phyloP scores from a whole-genome alignment of 768 basidiomycete genomes.

The Hericium rajendrae region DNA sequence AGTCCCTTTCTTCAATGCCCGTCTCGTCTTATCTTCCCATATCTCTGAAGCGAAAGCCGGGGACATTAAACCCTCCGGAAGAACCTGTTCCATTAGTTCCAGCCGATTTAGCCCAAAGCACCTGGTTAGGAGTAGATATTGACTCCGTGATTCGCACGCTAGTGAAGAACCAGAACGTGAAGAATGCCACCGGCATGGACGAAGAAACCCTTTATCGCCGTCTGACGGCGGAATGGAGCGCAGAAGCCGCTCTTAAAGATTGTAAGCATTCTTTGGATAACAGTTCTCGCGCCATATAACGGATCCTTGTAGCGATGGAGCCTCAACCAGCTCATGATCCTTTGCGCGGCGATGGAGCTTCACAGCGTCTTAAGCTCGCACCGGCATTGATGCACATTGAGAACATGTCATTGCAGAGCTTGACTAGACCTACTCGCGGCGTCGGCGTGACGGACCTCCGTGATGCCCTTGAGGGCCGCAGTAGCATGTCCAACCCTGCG shows the following conservation, averaged over 20 bases:
- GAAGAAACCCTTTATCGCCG: conserved; percentile 9
- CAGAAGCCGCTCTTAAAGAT: conserved; percentile 62
- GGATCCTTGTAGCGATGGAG: conserved; percentile 39
- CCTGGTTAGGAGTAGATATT: conserved; percentile 7
- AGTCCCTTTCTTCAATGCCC: conserved; percentile 9
- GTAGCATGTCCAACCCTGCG: conserved; percentile 72
- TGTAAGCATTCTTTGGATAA: conserved; percentile 39
- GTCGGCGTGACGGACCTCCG: conserved; percentile 84
- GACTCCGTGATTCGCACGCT: conserved; percentile 5
- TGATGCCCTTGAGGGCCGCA: conserved; percentile 81
- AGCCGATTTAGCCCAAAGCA: background rate
- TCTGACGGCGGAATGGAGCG: conserved; percentile 44
- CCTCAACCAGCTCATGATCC: conserved; percentile 41
- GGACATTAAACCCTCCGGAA: conserved; percentile 4
- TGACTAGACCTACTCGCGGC: conserved; percentile 67
- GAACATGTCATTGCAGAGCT: conserved; percentile 79
- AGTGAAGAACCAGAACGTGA: conserved; percentile 1
- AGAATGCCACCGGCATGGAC: conserved; percentile 12
- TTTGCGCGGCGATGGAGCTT: conserved; percentile 56
- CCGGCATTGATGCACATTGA: conserved; percentile 87
- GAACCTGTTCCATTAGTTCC: conserved; percentile 4
- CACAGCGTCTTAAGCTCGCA: conserved; percentile 71
- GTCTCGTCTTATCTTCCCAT: conserved; percentile 4
- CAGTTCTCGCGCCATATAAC: background rate
- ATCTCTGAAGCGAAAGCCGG: background rate